Evolutionary conservation across 345 rosid species (phyloP), one percentile per base, ranked within the genome.

Genomic region (Salix koriyanagi): DNA sequence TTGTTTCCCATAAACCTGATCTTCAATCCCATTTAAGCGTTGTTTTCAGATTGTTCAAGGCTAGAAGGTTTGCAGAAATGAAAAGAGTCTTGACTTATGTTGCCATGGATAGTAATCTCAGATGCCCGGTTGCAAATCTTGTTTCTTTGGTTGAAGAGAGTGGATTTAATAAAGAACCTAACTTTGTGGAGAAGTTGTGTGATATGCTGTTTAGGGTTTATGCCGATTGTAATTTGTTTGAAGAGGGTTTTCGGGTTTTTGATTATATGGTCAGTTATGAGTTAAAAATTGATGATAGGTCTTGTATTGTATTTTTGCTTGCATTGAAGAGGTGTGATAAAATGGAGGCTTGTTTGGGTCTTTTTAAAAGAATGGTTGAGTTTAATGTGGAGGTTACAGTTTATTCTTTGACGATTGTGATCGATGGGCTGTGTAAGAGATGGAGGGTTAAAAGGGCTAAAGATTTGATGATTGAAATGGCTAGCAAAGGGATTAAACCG

Each of bases 141-240:
- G 85, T 85, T 36, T 84, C 83, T 41, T 65, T 86, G 70, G 71
- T 79, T 66, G 83, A 77, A 46, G 52, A 46, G 25, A 79, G 60
- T 41, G 80, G 39, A 19, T 48, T 79, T 76, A 62, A 25, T 11
- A 39, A 58, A 5, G 87, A 82, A 30, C 37, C 84, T 26, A 79
- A 46, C 11, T 88, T 91, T 77, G 81, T 73, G 12, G 87, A 75
- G 65, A 91, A 84, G 75, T 72, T 89, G 39, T 88, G 89, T 36
- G 94, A 90, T 79, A 80, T 90, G 84, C 42, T 86, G 73, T 88
- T 94, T 76, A 87, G 93, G 86, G 90, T 91, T 72, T 92, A 89
- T 82, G 89, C 83, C 0, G 93, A 94, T 71, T 79, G 85, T 73
- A 83, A 77, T 50, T 83, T 87, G 92, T 91, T 91, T 65, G 82